Percentiles rank a stretch among this genome's conserved stretches.
These are phyloP conservation scores for Primulina tabacum DNA, from an alignment of 257 asterid genomes.

Conservation along the genomic window DNA sequence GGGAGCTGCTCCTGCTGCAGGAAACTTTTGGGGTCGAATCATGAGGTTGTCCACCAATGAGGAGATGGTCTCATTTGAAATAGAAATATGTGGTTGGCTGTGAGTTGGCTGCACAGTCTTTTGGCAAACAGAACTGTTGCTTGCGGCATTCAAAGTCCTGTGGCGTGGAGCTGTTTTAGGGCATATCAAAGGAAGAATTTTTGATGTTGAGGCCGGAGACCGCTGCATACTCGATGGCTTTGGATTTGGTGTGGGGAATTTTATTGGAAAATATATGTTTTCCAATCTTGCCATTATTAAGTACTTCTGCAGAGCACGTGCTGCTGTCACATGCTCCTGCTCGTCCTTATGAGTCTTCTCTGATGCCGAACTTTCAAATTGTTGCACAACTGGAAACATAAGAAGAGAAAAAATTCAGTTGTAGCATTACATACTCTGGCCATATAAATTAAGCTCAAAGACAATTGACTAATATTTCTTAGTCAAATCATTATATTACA, in stretches of 20 bases:
- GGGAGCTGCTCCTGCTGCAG: slow-evolving; percentile 84
- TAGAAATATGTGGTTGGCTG: slow-evolving; percentile 37
- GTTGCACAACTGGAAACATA: slow-evolving; percentile 65
- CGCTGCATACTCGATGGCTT: slow-evolving; percentile 58
- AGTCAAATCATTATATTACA: background rate
- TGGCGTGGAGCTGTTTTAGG: slow-evolving; percentile 56
- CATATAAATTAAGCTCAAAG: background rate
- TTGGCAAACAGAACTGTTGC: slow-evolving; percentile 37
- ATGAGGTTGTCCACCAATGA: slow-evolving; percentile 37
- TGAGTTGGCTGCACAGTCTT: slow-evolving; percentile 39
- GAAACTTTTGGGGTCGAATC: slow-evolving; percentile 54
- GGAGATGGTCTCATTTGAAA: slow-evolving; percentile 35
- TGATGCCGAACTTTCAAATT: slow-evolving; percentile 51
- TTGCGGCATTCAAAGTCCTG: slow-evolving; percentile 42
- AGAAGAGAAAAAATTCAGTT: slow-evolving; percentile 9
- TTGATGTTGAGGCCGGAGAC: slow-evolving; percentile 64
- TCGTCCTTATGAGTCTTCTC: slow-evolving; percentile 67
- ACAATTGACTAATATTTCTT: background rate
- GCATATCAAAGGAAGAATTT: slow-evolving; percentile 87
- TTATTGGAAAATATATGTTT: slow-evolving; percentile 63
- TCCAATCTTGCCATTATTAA: slow-evolving; percentile 62
- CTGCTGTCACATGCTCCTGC: slow-evolving; percentile 92
- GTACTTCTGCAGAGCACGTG: slow-evolving; percentile 85
- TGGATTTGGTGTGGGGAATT: slow-evolving; percentile 59
- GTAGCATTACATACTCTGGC: background rate